Percentiles rank a stretch among this genome's conserved stretches.
phyloP scores from a whole-genome alignment of 495 filamentous ascomycete genomes.

The Hyaloscypha bicolor region DNA sequence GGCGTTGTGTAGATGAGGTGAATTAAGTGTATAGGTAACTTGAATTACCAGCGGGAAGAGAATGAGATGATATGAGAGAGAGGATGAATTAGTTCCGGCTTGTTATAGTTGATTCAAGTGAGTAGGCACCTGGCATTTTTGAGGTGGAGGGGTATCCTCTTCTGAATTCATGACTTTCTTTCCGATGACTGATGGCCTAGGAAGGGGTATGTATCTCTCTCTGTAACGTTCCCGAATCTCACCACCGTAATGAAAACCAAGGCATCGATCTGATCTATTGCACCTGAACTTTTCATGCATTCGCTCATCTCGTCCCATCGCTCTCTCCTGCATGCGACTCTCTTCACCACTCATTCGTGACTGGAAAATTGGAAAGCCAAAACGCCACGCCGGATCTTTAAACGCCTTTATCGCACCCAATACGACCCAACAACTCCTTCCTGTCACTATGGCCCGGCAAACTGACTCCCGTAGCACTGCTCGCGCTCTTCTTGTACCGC shows the following conservation, averaged over 20 bases:
- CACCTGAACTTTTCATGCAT: background rate
- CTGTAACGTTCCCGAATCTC: background rate
- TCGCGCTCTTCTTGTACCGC: conserved; percentile 44
- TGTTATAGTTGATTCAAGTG: background rate
- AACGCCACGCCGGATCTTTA: conserved; percentile 11
- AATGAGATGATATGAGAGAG: background rate
- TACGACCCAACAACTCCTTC: conserved; percentile 71
- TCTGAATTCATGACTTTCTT: background rate
- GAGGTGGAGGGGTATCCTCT: background rate
- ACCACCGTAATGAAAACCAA: background rate
- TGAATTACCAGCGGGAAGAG: too few species aligned
- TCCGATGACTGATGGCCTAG: background rate
- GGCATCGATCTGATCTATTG: background rate
- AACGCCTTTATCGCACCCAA: conserved; percentile 68
- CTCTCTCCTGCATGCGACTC: background rate
- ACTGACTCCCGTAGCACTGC: conserved; percentile 57
- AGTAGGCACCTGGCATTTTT: background rate
- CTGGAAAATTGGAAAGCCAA: conserved; percentile 2
- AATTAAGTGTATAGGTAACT: background rate
- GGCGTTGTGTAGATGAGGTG: background rate
- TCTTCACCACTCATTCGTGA: conserved; percentile 4
- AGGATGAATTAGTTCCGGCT: background rate
- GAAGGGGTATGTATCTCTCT: background rate
- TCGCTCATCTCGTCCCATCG: background rate
- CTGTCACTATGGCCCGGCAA: conserved; percentile 70